Evolutionary conservation across 1,284 basidiomycete genomes (phyloP).

Genomic region (Amylostereum areolatum): DNA sequence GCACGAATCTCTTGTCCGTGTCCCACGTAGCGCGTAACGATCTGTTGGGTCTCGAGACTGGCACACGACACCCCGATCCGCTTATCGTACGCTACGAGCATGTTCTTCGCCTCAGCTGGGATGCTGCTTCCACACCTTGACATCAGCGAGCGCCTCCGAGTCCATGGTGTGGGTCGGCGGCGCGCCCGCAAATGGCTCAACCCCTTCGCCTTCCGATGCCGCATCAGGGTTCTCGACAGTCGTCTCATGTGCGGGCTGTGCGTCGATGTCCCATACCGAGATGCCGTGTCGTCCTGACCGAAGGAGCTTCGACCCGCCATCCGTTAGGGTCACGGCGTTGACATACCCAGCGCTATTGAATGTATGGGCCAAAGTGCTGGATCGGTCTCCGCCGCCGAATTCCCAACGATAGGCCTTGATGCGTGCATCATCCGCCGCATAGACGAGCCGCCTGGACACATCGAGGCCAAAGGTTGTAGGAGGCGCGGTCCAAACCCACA

Average conservation of each 20-base stretch:
- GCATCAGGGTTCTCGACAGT: too few relatives aligned
- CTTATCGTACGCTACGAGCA: too few relatives aligned
- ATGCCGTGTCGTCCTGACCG: background rate
- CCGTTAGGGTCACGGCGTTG: background rate
- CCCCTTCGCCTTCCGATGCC: background rate
- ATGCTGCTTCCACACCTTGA: slow-evolving; percentile 9
- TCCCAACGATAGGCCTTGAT: slow-evolving; percentile 3
- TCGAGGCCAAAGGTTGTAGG: background rate
- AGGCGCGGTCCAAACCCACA: background rate
- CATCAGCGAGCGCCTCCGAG: background rate
- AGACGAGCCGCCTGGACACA: slow-evolving; percentile 4
- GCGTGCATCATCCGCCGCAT: background rate
- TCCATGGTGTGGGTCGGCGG: background rate
- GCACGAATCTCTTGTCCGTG: slow-evolving; percentile 27
- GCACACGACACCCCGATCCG: slow-evolving; percentile 8
- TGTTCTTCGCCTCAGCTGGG: background rate
- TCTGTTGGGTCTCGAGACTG: slow-evolving; percentile 21
- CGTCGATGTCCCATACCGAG: slow-evolving; percentile 3
- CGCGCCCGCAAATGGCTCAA: background rate
- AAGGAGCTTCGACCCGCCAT: background rate
- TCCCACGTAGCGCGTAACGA: slow-evolving; percentile 28
- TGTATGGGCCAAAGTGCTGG: background rate
- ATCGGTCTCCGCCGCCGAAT: too few relatives aligned
- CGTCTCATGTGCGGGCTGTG: background rate
- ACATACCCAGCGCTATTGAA: background rate